Conservation (phyloP, 1,284 basidiomycete species). For the Ganoderma resinaceum region DNA sequence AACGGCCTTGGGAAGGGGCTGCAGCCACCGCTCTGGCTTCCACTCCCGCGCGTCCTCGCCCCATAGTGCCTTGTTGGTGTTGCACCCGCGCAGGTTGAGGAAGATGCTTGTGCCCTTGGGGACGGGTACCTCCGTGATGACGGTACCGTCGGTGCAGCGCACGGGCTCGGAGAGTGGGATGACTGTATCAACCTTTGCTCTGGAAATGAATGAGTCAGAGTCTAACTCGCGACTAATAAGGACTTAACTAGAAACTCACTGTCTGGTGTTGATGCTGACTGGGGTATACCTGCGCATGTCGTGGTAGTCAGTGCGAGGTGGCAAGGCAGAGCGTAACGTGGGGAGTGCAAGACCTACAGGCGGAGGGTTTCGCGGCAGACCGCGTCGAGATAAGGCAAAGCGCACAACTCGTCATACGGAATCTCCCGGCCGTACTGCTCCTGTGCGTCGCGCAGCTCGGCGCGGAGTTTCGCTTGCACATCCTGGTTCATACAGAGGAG, state of each 20-base stretch:
- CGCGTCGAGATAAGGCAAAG: slow-evolving; percentile 42
- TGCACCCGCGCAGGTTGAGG: slow-evolving; percentile 55
- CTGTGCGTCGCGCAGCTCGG: not conserved
- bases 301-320: too few relatives aligned
- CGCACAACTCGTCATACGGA: slow-evolving; percentile 39
- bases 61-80: slow-evolving; percentile 57
- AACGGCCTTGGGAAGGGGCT: slow-evolving; percentile 30
- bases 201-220: not conserved
- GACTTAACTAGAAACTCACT: not conserved
- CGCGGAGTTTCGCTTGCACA: not conserved
- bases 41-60: slow-evolving; percentile 61
- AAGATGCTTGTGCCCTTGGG: slow-evolving; percentile 53
- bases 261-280: not conserved
- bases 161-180: slow-evolving; percentile 36
- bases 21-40: slow-evolving; percentile 45
- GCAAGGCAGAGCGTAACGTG: not conserved
- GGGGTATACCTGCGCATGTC: not conserved
- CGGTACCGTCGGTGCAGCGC: slow-evolving; percentile 37
- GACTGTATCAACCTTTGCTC: slow-evolving; percentile 31
- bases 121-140: slow-evolving; percentile 46
- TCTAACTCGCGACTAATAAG: slow-evolving; percentile 19
- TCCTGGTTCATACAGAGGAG: slow-evolving; percentile 10
- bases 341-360: slow-evolving; percentile 18
- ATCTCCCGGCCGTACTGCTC: slow-evolving; percentile 25
- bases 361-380: slow-evolving; percentile 42